These are phyloP conservation scores for Mucor indicus DNA, from an alignment of 371 early-diverging fungal species.

Conservation along the genomic window DNA sequence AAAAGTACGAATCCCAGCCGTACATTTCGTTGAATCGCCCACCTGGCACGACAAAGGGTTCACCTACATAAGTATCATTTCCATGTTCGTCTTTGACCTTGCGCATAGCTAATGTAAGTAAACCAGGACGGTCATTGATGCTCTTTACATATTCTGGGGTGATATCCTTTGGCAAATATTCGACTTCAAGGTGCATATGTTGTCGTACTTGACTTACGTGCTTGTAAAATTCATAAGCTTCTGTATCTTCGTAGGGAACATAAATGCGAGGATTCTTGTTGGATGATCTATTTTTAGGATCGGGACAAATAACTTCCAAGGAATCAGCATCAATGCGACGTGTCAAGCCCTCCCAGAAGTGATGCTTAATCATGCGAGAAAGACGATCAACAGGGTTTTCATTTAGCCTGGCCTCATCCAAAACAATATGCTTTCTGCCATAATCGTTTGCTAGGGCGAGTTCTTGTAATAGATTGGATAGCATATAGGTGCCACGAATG, in stretches of 20 bases:
- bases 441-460: constrained; percentile 87
- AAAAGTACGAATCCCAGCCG: constrained; percentile 98
- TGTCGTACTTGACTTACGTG: constrained; percentile 61
- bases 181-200: constrained; percentile 80
- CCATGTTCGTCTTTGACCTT: constrained; percentile 55
- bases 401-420: constrained; percentile 85
- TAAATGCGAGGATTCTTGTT: constrained; percentile 86
- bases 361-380: constrained; percentile 83
- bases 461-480: constrained; percentile 93
- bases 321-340: constrained; percentile 91
- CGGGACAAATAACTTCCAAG: constrained; percentile 85
- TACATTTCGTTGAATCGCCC: constrained; percentile 99
- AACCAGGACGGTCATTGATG: constrained; percentile 86
- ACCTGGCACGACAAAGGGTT: constrained; percentile 96
- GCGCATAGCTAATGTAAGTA: constrained; percentile 84
- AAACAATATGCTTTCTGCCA: constrained; percentile 80
- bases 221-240: constrained; percentile 79
- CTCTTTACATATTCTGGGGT: constrained; percentile 90
- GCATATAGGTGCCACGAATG: constrained; percentile 91
- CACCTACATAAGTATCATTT: constrained; percentile 58
- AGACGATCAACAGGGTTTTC: constrained; percentile 94
- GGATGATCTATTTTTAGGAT: constrained; percentile 89
- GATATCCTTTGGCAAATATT: constrained; percentile 80
- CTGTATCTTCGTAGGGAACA: constrained; percentile 79
- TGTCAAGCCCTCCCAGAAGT: constrained; percentile 95